Evolutionary conservation across 495 filamentous ascomycete genomes (phyloP).

Genomic region (Hypoxylon lienhwacheense): DNA sequence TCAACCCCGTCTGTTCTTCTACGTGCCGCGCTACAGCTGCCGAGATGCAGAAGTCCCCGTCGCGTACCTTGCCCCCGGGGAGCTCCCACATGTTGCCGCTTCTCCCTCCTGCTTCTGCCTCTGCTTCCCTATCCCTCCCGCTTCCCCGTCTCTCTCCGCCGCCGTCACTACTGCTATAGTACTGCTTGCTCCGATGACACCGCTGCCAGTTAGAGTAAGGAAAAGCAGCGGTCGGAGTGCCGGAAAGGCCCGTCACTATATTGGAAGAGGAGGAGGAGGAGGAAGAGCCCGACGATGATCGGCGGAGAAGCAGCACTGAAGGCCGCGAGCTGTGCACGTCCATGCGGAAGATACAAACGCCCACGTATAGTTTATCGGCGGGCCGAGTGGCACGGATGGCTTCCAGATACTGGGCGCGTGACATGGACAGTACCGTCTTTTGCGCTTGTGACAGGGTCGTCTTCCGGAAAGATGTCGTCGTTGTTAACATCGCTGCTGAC

Average conservation of each 20-base stretch:
- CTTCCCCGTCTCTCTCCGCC: neutral
- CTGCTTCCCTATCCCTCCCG: neutral
- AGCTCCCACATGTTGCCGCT: conserved; percentile 28
- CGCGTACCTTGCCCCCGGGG: conserved; percentile 30
- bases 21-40: conserved; percentile 31
- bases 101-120: no score
- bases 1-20: conserved; percentile 27
- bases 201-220: neutral
- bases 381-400: conserved; percentile 17
- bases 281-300: conserved; percentile 1
- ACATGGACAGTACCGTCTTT: conserved; percentile 37
- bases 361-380: conserved; percentile 31
- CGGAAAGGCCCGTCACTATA: no score
- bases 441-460: conserved; percentile 32
- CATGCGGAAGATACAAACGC: conserved; percentile 37
- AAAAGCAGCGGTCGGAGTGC: neutral
- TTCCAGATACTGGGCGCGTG: conserved; percentile 32
- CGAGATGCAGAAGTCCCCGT: conserved; percentile 35
- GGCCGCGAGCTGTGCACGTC: conserved; percentile 26
- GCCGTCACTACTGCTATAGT: neutral
- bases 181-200: neutral
- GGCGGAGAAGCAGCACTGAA: conserved; percentile 28
- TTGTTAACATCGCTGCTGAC: neutral
- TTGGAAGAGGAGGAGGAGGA: neutral
- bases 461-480: conserved; percentile 18